phyloP scores from a whole-genome alignment of 140 eudicot genomes.

The Stevia rebaudiana region DNA sequence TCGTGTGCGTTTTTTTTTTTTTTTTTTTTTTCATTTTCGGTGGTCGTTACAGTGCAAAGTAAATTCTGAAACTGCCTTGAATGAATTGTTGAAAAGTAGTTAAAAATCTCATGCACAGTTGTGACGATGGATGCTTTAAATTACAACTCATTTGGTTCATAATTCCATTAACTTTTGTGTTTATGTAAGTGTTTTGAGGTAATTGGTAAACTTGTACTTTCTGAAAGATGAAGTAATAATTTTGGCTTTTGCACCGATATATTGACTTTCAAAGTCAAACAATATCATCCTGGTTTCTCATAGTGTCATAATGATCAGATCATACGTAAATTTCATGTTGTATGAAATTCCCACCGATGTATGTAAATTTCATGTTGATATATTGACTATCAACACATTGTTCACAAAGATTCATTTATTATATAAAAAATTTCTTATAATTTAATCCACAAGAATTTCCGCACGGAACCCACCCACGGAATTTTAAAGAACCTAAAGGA shows the following conservation, averaged over 20 bases:
- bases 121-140: slow-evolving; percentile 14
- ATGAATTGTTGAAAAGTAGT: slow-evolving; percentile 4
- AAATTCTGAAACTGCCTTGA: slow-evolving; percentile 12
- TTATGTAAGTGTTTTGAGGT: background rate
- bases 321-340: background rate
- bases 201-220: background rate
- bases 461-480: no score
- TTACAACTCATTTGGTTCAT: slow-evolving; percentile 8
- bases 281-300: background rate
- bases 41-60: slow-evolving; percentile 30
- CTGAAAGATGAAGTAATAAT: background rate
- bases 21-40: slow-evolving; percentile 11
- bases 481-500: no score
- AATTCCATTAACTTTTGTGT: background rate
- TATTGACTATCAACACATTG: no score
- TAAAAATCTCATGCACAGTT: slow-evolving; percentile 10
- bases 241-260: background rate
- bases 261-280: background rate
- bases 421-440: no score
- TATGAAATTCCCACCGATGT: background rate
- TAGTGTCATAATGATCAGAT: background rate
- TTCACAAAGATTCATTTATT: no score
- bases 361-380: no score
- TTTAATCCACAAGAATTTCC: no score
- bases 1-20: no score